Conservation (phyloP, 2,329 filamentous ascomycete genomes). For the Didymella glomerata region DNA sequence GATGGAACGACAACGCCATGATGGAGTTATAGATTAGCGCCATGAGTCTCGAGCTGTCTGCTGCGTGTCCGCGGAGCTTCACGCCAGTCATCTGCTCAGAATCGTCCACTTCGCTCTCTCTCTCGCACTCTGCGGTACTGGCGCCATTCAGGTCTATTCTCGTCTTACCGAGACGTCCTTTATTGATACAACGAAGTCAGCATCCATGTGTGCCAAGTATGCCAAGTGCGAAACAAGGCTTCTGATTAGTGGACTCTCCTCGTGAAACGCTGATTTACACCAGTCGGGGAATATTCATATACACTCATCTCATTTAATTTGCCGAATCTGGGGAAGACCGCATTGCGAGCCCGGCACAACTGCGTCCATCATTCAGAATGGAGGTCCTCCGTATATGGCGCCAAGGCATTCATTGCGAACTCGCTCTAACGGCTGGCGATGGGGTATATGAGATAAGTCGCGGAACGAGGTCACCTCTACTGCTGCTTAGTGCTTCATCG, state of each 20-base stretch:
- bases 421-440: background rate
- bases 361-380: constrained; percentile 17
- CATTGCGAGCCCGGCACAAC: constrained; percentile 9
- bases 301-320: constrained; percentile 12
- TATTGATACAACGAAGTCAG: constrained; percentile 5
- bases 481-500: background rate
- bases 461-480: background rate
- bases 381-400: background rate
- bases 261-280: constrained; percentile 10
- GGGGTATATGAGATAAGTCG: constrained; percentile 43
- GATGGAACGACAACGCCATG: background rate
- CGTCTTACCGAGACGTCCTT: constrained; percentile 2
- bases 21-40: background rate
- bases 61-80: background rate
- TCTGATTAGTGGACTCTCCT: constrained; percentile 14
- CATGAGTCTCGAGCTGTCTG: background rate
- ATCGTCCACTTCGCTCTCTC: background rate
- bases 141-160: background rate
- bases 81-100: background rate
- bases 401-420: background rate
- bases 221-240: constrained; percentile 12
- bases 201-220: constrained; percentile 16
- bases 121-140: background rate
- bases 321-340: constrained; percentile 4
- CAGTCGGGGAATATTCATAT: constrained; percentile 11